Evolutionary conservation across 2,329 filamentous ascomycete species (phyloP), one percentile per base, ranked within the genome.

Genomic region (Berkeleyomyces basicola): DNA sequence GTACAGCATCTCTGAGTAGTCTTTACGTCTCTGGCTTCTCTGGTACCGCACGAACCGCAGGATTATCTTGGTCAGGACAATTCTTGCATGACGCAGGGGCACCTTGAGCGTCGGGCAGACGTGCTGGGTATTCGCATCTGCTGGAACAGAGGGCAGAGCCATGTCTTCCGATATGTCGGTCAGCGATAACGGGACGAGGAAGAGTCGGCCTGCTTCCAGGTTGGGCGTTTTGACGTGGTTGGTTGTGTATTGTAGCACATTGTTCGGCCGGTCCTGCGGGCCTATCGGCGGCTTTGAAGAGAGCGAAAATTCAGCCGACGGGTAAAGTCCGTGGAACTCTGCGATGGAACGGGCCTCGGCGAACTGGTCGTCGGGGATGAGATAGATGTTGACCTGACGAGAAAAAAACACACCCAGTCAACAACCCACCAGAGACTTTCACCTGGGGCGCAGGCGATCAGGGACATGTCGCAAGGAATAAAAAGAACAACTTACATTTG

Each of bases 1-100:
- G 58, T 65, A 61, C 14, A 65, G 59, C 36, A 65, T 42, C 58
- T 65, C 61, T 9, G 63, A 55, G 44, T 65, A 65, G 31, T 65
- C 61, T 57, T 63, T 65, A 36, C 58, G 59, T 43, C 62, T 65
- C 37, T 61, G 57, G 6, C 59, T 51, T 37, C 61, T n/a, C 31
- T 65, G 63, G 11, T 60, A 61, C 33, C 59, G 58, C 40, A 62
- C 58, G 36, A 65, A 57, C 10, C 58, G 47, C 11, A 65, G 36
- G 5, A 51, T 23, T 23, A 65, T 61, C 7, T 58, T 57, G n/a
- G 59, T 40, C 40, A 65, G 49, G 5, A 58, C 61, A n/a, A 55
- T 47, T 10, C 61, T 47, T 5, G 63, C 58, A 6, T 58, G 44
- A 7, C 42, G 23, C 61, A 65, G 39, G 4, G 61, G 43, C 37